These are phyloP conservation scores for Geopyxis carbonaria DNA, from an alignment of 495 filamentous ascomycete genomes.

Conservation along the genomic window DNA sequence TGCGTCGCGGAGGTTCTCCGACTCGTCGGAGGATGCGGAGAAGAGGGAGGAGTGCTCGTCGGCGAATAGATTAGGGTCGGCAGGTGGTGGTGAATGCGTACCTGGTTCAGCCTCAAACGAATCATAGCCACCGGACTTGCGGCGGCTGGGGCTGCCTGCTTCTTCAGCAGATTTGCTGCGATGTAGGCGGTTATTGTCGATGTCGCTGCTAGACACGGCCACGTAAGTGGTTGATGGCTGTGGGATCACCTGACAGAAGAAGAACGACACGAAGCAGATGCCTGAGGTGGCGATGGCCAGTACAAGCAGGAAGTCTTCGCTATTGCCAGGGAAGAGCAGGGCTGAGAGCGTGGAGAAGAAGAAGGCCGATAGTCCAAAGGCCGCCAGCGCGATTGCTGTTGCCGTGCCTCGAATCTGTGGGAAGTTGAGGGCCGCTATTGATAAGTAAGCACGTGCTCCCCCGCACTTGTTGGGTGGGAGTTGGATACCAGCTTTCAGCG, in stretches of 20 bases:
- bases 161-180: conserved; percentile 43
- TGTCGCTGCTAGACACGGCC: conserved; percentile 37
- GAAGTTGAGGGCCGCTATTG: conserved; percentile 70
- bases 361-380: conserved; percentile 88
- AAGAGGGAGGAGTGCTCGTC: conserved; percentile 80
- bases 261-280: conserved; percentile 54
- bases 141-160: too few species aligned
- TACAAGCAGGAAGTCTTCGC: conserved; percentile 58
- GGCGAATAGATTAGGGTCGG: conserved; percentile 9
- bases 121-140: conserved; percentile 26
- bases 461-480: too few species aligned
- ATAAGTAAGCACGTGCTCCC: not conserved
- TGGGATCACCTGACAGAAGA: conserved; percentile 66
- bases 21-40: conserved; percentile 39
- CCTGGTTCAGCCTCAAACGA: conserved; percentile 52
- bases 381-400: conserved; percentile 79
- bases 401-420: conserved; percentile 82
- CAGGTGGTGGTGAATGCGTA: conserved; percentile 29
- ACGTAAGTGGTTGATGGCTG: conserved; percentile 44
- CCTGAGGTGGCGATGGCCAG: conserved; percentile 63
- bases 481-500: conserved; percentile 53
- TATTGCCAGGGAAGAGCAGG: conserved; percentile 69
- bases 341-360: conserved; percentile 74
- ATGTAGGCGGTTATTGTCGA: conserved; percentile 42
- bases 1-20: conserved; percentile 30